Percentiles rank a stretch among this genome's conserved stretches.
These are phyloP conservation scores for Coemansia sp. DNA, from an alignment of 192 early-diverging fungal genomes.

Conservation along the genomic window DNA sequence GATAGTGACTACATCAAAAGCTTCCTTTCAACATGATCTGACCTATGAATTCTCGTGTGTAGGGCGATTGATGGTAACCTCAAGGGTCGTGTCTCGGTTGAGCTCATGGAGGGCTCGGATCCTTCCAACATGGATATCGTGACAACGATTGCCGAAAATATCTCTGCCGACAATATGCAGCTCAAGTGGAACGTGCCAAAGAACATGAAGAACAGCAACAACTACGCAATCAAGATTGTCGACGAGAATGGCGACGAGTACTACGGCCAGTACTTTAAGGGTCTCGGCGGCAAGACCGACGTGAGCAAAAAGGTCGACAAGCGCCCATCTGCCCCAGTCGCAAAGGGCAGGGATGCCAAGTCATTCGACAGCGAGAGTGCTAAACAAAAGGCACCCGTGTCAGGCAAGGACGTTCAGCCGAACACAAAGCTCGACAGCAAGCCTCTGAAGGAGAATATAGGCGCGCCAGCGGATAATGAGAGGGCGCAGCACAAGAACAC, in stretches of 20 bases:
- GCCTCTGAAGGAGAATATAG: slow-evolving; percentile 14
- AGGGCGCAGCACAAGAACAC: slow-evolving; percentile 23
- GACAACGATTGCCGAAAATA: slow-evolving; percentile 52
- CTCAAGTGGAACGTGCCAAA: slow-evolving; percentile 47
- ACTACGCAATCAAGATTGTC: slow-evolving; percentile 53
- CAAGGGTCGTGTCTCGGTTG: slow-evolving; percentile 44
- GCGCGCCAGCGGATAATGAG: not conserved
- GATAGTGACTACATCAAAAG: not conserved
- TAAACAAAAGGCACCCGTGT: slow-evolving; percentile 7
- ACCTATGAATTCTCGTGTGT: not conserved
- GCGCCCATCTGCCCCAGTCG: not conserved
- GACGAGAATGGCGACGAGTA: slow-evolving; percentile 53
- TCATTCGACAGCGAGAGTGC: not conserved
- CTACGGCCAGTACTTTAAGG: slow-evolving; percentile 54
- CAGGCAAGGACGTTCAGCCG: not conserved
- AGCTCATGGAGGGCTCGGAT: slow-evolving; percentile 55
- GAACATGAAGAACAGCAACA: slow-evolving; percentile 44
- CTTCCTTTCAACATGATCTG: not conserved
- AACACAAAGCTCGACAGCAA: slow-evolving; percentile 20
- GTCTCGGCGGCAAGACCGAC: slow-evolving; percentile 26
- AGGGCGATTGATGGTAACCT: slow-evolving; percentile 36
- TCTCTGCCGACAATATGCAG: slow-evolving; percentile 38
- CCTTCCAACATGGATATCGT: slow-evolving; percentile 40
- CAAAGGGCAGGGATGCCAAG: not conserved
- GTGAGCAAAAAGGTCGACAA: slow-evolving; percentile 21